phyloP scores from a whole-genome alignment of 73 alveolate species.

The Breviolum minutum region DNA sequence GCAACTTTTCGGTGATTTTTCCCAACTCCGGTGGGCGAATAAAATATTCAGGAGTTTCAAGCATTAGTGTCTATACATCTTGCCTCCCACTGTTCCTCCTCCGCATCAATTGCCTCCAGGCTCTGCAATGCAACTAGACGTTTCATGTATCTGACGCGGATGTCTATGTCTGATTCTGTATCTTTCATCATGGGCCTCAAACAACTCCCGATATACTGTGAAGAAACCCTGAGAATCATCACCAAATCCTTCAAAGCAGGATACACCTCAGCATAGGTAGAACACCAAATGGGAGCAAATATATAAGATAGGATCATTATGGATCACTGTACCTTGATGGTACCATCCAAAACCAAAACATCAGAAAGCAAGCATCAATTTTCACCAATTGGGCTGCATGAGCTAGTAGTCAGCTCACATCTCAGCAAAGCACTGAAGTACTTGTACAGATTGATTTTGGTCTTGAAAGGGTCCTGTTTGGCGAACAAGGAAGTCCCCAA shows the following conservation, averaged over 20 bases:
- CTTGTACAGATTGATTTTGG: constrained; percentile 96
- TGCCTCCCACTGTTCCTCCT: constrained; percentile 97
- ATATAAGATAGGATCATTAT: no score
- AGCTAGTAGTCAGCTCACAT: no score
- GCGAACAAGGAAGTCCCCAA: no score
- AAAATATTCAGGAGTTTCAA: not conserved
- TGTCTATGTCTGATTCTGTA: not conserved
- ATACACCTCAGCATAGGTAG: constrained; percentile 16
- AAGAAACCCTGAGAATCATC: constrained; percentile 96
- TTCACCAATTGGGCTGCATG: not conserved
- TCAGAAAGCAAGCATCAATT: not conserved
- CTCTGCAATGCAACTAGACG: constrained; percentile 63
- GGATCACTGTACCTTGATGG: not conserved
- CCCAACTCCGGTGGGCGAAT: no score
- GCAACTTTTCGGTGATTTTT: not conserved
- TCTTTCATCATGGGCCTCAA: constrained; percentile 68
- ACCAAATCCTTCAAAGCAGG: constrained; percentile 94
- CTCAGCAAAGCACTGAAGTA: constrained; percentile 94
- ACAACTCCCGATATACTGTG: constrained; percentile 96
- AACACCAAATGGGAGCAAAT: not conserved
- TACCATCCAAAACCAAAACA: no score
- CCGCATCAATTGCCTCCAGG: constrained; percentile 96
- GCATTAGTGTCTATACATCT: not conserved
- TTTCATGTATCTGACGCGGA: not conserved
- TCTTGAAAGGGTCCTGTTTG: constrained; percentile 75